Evolutionary conservation across 2,329 filamentous ascomycete genomes (phyloP).

Genomic region (Fusarium odoratissimum): DNA sequence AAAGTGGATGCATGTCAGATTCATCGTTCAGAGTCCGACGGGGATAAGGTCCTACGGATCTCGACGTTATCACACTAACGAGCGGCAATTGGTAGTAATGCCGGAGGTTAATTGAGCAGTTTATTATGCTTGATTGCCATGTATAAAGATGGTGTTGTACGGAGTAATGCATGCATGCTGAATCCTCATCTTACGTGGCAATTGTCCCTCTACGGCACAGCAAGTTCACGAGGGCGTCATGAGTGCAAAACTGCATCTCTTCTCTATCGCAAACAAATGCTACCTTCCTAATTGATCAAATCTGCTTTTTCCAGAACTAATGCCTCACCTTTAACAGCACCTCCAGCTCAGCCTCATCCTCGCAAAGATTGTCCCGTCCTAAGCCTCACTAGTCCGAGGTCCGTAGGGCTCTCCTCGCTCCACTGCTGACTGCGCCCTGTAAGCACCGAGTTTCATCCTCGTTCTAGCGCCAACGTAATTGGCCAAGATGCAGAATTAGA

Average conservation of each 20-base stretch:
- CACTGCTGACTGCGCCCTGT: conserved; percentile 12
- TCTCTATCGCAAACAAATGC: rapidly evolving
- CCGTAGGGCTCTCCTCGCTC: conserved; percentile 7
- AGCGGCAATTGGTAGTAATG: background rate
- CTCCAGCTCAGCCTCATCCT: background rate
- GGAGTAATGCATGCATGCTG: background rate
- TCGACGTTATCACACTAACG: background rate
- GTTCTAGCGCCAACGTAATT: background rate
- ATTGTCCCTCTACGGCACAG: background rate
- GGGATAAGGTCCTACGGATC: conserved; percentile 2
- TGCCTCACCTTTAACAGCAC: rapidly evolving
- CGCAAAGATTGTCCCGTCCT: no score
- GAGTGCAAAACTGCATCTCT: background rate
- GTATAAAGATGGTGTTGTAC: background rate
- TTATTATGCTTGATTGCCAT: background rate
- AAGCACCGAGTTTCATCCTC: conserved; percentile 12
- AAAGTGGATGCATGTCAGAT: background rate
- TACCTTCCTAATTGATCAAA: background rate
- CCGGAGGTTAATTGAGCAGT: background rate
- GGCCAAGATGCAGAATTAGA: background rate
- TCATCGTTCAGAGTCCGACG: conserved; percentile 1
- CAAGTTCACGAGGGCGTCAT: background rate
- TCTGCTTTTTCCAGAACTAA: rapidly evolving
- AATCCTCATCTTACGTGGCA: background rate
- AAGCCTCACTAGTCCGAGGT: conserved; percentile 5